Base-by-base conservation (phyloP, 2,329 filamentous ascomycete species). In the Calcarisporium arbuscula region DNA sequence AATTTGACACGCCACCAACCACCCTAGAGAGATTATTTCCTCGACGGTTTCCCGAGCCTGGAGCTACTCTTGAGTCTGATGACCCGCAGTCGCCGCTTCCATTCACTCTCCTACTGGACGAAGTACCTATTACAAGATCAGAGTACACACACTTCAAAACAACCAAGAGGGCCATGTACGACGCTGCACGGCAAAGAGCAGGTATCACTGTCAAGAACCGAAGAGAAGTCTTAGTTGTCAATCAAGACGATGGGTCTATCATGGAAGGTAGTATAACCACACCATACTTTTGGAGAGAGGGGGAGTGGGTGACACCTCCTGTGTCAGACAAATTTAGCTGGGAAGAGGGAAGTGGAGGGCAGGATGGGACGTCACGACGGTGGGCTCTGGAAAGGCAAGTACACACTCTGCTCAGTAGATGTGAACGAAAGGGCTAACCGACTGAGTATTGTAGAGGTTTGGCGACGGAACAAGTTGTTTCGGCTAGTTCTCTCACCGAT, bases 141-240 rank as follows among this genome's bases (percentile, higher is more conserved):
- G 70, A 77, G n/a, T 84, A 82, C 51, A 95, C 89, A 0, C 79
- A 81, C 38, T 85, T 84, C 64, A 96, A 98, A 59, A 96, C 90
- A 0, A 92, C 85, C 0, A 65, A 71, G 30, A 77, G 90, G 11
- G 62, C 67, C 8, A 68, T 79, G 53, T 96, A 96, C 56, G 75
- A 84, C 29, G 64, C 62, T 3, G 85, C 87, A 2, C 75, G 88
- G 8, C 51, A 62, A 18, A 71, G 85, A 11, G 74, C 72, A 2
- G 63, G 64, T 0, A 76, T 90, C 30, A 52, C 42, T 28, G 60
- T 56, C 8, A 51, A 60, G 1, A 70, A 74, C 23, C 56, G 62
- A 26, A 70, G 72, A 33, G 90, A 96, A 56, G 85, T 95, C 5
- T 65, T 96, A 15, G 60, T 95, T 3, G 70, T 84, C 43, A 87